Percentiles rank a stretch among this genome's conserved stretches.
Conservation (phyloP, 306 rosid genomes). For the Quercus suber region DNA sequence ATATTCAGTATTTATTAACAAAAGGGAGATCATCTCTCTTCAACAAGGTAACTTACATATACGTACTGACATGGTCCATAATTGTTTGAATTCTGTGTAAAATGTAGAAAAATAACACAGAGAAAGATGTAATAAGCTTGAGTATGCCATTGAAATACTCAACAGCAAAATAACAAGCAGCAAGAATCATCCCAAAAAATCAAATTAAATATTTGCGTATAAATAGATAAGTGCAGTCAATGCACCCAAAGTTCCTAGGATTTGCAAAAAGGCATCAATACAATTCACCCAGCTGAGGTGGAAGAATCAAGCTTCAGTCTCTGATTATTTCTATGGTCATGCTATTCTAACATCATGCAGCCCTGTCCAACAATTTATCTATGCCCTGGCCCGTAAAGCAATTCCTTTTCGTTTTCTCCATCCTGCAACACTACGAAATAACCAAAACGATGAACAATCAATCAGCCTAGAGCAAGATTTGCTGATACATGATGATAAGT, state of each 20-base stretch:
- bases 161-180: not conserved
- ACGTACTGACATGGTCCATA: too few relatives aligned
- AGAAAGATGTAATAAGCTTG: too few relatives aligned
- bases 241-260: not conserved
- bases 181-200: not conserved
- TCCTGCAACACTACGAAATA: conserved; percentile 14
- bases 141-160: too few relatives aligned
- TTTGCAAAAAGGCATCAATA: not conserved
- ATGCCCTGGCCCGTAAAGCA: conserved; percentile 13
- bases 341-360: not conserved
- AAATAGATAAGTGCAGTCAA: not conserved
- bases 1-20: too few relatives aligned
- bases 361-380: conserved; percentile 8
- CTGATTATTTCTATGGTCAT: not conserved
- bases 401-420: not conserved
- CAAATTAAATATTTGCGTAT: not conserved
- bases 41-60: too few relatives aligned
- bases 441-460: not conserved
- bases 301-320: not conserved
- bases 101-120: too few relatives aligned
- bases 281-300: not conserved
- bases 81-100: too few relatives aligned
- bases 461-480: not conserved
- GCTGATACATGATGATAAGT: not conserved
- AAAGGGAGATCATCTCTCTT: too few relatives aligned